Evolutionary conservation across 169 alveolate genomes (phyloP).

Genomic region (Besnoitia besnoiti): DNA sequence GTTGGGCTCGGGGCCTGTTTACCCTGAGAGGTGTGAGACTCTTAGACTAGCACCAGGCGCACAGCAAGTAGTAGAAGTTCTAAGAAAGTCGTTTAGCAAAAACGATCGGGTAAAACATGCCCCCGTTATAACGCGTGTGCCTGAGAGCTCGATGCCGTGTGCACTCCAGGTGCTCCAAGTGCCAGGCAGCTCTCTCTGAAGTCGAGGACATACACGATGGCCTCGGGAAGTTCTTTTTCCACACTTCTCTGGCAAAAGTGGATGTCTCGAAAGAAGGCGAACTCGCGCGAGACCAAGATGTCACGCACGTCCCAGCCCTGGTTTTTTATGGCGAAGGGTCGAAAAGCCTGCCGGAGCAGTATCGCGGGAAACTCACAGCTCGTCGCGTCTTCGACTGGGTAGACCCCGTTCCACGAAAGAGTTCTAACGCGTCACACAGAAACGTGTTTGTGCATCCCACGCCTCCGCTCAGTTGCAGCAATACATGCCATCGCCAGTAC

Average conservation of each 20-base stretch:
- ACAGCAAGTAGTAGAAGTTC: no score
- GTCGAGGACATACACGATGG: background rate
- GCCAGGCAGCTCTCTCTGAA: background rate
- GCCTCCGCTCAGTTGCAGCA: background rate
- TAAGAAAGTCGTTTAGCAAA: no score
- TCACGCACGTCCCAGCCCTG: background rate
- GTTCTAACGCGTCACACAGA: no score
- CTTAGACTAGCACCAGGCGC: no score
- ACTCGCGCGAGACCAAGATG: background rate
- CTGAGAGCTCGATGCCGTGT: no score
- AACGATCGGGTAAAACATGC: no score
- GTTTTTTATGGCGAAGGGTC: slow-evolving; percentile 5
- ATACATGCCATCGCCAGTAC: background rate
- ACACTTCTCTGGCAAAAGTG: background rate
- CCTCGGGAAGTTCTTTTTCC: background rate
- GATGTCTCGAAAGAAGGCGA: background rate
- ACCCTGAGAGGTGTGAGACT: no score
- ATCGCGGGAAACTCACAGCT: background rate
- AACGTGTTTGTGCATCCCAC: no score
- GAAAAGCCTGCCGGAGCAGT: background rate
- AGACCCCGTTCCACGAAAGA: background rate
- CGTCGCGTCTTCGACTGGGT: slow-evolving; percentile 4
- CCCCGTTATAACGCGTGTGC: no score
- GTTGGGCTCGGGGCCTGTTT: no score
- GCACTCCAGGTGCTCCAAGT: slow-evolving; percentile 15